phyloP scores from a whole-genome alignment of 2,329 filamentous ascomycete species.

The Pyricularia grisea region DNA sequence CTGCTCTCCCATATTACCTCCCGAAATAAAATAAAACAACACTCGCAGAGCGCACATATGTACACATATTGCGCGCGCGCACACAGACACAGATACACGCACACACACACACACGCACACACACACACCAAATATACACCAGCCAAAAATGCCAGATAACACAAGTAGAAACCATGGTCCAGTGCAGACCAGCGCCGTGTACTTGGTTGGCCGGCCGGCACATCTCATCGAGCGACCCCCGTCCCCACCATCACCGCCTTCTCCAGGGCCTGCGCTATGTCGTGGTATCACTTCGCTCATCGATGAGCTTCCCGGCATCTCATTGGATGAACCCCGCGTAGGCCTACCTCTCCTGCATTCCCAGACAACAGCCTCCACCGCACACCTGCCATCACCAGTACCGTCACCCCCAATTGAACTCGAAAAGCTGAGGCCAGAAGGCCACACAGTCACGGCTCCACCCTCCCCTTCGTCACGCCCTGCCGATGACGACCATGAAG shows the following conservation, averaged over 20 bases:
- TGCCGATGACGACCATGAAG: not conserved
- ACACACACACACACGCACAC: not conserved
- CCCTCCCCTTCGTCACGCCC: not conserved
- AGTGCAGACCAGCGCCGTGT: constrained; percentile 42
- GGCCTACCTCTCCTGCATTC: not conserved
- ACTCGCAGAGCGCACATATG: not conserved
- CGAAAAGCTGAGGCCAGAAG: constrained; percentile 4
- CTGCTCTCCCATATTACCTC: not conserved
- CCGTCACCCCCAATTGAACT: constrained; percentile 3
- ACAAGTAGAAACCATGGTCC: constrained; percentile 12
- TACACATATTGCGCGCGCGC: not conserved
- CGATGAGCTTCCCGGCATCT: constrained; percentile 16
- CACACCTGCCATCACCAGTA: constrained; percentile 3
- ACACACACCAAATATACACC: not conserved
- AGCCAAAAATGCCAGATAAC: not conserved
- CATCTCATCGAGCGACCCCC: constrained; percentile 33
- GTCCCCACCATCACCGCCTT: constrained; percentile 37
- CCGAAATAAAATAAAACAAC: no score
- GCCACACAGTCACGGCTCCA: not conserved
- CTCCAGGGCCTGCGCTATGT: constrained; percentile 16
- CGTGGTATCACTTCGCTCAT: constrained; percentile 22
- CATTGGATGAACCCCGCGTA: constrained; percentile 19
- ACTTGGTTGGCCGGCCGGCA: constrained; percentile 29
- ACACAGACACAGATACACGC: not conserved
- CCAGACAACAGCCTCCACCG: not conserved